These are phyloP conservation scores for Hemileia vastatrix DNA, from an alignment of 1,284 basidiomycete genomes.

Conservation along the genomic window DNA sequence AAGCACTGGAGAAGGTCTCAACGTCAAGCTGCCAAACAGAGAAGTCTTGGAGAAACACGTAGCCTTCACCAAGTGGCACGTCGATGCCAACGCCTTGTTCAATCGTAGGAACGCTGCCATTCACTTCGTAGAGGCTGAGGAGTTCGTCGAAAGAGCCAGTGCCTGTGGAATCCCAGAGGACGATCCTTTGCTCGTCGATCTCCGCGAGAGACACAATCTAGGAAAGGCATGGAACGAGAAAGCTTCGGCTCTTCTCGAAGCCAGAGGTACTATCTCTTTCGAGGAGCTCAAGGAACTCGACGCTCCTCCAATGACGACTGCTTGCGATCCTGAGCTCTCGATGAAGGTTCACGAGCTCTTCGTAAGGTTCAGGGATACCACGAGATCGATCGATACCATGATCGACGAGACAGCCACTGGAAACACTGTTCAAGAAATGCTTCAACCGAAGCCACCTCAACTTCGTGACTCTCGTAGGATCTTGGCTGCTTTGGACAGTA, in stretches of 20 bases:
- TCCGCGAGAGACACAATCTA: slow-evolving; percentile 54
- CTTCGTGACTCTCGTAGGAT: background rate
- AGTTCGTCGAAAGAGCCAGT: slow-evolving; percentile 60
- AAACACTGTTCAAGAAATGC: slow-evolving; percentile 41
- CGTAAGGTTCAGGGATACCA: background rate
- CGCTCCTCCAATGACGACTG: slow-evolving; percentile 55
- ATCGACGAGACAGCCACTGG: slow-evolving; percentile 65
- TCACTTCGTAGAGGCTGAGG: slow-evolving; percentile 47
- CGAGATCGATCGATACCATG: slow-evolving; percentile 54
- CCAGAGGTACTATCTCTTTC: slow-evolving; percentile 60
- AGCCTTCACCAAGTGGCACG: slow-evolving; percentile 57
- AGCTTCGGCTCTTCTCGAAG: slow-evolving; percentile 56
- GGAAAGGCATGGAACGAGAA: slow-evolving; percentile 63
- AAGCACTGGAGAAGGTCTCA: slow-evolving; percentile 59
- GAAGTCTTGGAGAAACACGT: slow-evolving; percentile 65
- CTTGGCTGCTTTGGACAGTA: background rate
- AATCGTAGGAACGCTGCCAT: slow-evolving; percentile 27
- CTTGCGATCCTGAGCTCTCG: slow-evolving; percentile 56
- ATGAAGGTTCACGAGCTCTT: slow-evolving; percentile 56
- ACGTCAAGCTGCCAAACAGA: slow-evolving; percentile 66
- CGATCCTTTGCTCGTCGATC: slow-evolving; percentile 53
- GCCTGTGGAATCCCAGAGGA: slow-evolving; percentile 57
- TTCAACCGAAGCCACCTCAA: background rate
- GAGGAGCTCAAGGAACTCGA: slow-evolving; percentile 61
- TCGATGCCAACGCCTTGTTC: slow-evolving; percentile 52